Percentiles rank a stretch among this genome's conserved stretches.
These are phyloP conservation scores for Cercospora canescens DNA, from an alignment of 2,329 filamentous ascomycete genomes.

Conservation along the genomic window DNA sequence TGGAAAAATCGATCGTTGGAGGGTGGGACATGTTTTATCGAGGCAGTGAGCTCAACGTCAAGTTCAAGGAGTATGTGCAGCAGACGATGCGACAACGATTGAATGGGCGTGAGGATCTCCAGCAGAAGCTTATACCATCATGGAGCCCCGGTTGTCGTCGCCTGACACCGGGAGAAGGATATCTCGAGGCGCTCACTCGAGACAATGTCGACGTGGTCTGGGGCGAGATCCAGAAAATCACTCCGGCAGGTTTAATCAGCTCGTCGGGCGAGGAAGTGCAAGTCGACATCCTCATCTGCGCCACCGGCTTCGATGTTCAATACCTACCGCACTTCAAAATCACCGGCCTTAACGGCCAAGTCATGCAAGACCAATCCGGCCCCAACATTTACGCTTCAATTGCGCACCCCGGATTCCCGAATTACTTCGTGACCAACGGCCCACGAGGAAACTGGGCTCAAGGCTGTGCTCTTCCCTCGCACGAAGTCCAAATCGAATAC, in stretches of 20 bases:
- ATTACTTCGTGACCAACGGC: slow-evolving; percentile 35
- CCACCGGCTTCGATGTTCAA: slow-evolving; percentile 22
- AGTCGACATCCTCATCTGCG: slow-evolving; percentile 31
- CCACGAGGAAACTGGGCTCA: slow-evolving; percentile 24
- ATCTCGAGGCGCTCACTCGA: slow-evolving; percentile 38
- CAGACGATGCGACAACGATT: slow-evolving; percentile 54
- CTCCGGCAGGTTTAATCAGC: slow-evolving; percentile 26
- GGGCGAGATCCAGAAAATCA: slow-evolving; percentile 27
- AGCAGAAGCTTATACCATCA: slow-evolving; percentile 59
- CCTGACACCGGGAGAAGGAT: slow-evolving; percentile 52
- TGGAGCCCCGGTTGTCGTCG: slow-evolving; percentile 67
- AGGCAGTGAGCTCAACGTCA: slow-evolving; percentile 17
- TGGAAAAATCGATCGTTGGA: slow-evolving; percentile 30
- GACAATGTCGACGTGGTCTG: slow-evolving; percentile 30
- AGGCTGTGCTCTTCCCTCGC: slow-evolving; percentile 20
- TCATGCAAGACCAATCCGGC: slow-evolving; percentile 29
- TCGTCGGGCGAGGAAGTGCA: slow-evolving; percentile 21
- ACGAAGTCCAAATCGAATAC: slow-evolving; percentile 24
- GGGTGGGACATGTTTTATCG: slow-evolving; percentile 29
- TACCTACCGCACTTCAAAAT: slow-evolving; percentile 37
- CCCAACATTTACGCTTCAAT: slow-evolving; percentile 33
- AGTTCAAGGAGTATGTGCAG: slow-evolving; percentile 22
- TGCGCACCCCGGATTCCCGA: slow-evolving; percentile 32
- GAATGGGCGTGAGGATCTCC: slow-evolving; percentile 55
- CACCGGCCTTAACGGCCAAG: slow-evolving; percentile 37